Base-by-base conservation (phyloP, 208 protist species). In the Crithidia expoeki region DNA sequence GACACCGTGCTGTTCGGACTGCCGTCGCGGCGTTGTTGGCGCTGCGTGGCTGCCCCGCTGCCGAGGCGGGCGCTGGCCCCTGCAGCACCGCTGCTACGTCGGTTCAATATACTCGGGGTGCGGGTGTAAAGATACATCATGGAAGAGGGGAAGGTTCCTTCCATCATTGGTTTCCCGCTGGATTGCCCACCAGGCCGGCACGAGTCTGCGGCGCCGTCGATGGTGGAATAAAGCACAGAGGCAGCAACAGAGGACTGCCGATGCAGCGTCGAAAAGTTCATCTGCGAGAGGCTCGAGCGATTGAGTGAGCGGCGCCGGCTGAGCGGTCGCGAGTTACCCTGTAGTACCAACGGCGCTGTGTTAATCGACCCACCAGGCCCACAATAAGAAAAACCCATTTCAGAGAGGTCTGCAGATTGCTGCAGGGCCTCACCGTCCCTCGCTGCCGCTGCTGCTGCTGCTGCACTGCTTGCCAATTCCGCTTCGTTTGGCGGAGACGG, bases 171-270 rank as follows among this genome's bases (percentile, higher is more conserved):
- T 34, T 68, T 36, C 7, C 44, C 33, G 46, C 12, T 19, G 19
- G 9, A 2, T 34, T 21, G 1, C 28, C 17, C 30, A 34, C 34
- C 40, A 28, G 4, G 33, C 23, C 51, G 51, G 25, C 30, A 52
- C 36, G 42, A 44, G 36, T 36, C 38, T 2, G 38, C 21, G 46
- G 47, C 23, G 33, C 34, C 44, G 30, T 75, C 69, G 34, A 52
- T 50, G 33, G 42, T 40, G 14, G 61, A 64, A 40, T 65, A 75
- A 6, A 75, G n/a, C 34, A 66, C 42, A 19, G 60, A 66, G 17
- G 28, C 32, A 19, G 42, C 4, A 2, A 46, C 60, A 4, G 60
- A 66, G 6, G 60, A 66, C 60, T 66, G 60, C 32, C 60, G 60
- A 11, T 40, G 60, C 46, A 66, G 17, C 46, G 32, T 16, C 19